Percentiles rank a stretch among this genome's conserved stretches.
These are phyloP conservation scores for Phytopythium sindhum DNA, from an alignment of 352 stramenopile species.

Conservation along the genomic window DNA sequence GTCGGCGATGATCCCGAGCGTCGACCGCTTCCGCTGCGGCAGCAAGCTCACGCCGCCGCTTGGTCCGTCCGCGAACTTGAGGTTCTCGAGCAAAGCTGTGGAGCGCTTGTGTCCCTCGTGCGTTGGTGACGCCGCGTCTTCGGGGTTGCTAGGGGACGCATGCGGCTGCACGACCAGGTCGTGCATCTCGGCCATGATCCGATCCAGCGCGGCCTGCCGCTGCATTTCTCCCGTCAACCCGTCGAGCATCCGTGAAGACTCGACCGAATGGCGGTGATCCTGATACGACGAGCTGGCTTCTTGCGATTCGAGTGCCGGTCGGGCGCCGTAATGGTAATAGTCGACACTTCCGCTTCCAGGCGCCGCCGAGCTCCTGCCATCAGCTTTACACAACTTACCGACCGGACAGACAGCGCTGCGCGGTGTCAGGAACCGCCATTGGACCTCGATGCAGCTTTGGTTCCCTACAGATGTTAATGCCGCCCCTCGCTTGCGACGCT, in stretches of 20 bases:
- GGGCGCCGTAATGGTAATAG: neutral
- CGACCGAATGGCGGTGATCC: neutral
- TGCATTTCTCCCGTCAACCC: slow-evolving; percentile 61
- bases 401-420: neutral
- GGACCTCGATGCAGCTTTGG: slow-evolving; percentile 38
- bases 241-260: slow-evolving; percentile 12
- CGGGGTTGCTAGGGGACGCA: neutral
- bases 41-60: slow-evolving; percentile 13
- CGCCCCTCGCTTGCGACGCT: slow-evolving; percentile 25
- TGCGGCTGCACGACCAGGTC: slow-evolving; percentile 36
- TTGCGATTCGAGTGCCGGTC: neutral
- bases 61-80: neutral
- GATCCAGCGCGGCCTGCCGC: slow-evolving; percentile 51
- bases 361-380: neutral
- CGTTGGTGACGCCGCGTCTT: neutral
- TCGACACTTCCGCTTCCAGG: neutral
- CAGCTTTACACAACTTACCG: neutral
- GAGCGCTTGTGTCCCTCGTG: neutral
- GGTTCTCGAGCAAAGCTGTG: neutral
- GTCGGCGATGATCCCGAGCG: slow-evolving; percentile 19
- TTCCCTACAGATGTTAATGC: slow-evolving; percentile 8
- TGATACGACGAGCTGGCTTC: neutral
- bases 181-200: slow-evolving; percentile 58
- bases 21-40: slow-evolving; percentile 34
- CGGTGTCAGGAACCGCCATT: slow-evolving; percentile 49